Evolutionary conservation across 1,284 basidiomycete species (phyloP), one percentile per base, ranked within the genome.

Genomic region (Takashimella koratensis): DNA sequence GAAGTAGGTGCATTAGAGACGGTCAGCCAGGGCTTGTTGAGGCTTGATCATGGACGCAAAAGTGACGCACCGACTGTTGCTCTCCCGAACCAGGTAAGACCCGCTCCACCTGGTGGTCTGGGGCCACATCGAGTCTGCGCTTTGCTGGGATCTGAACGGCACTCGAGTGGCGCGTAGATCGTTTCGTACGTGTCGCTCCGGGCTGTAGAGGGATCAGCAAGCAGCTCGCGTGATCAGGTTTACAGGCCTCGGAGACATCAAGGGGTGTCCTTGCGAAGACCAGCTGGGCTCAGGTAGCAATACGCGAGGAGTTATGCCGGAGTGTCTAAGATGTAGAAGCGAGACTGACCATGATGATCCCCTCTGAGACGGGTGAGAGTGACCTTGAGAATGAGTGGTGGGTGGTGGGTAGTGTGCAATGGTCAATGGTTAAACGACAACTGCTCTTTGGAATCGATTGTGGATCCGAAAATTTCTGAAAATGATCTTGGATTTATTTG

Each of bases 131-230:
- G 45, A 62, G 63, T 16, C 52, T 16, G 20, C 62, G 59, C 49
- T 65, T 64, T 3, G 56, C 51, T 6, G 58, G 51, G 2, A 65
- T 50, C 36, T 59, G 46, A 1, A 58, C 68, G 6, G 68, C 68
- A 3, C 59, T n/a, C 4, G 54, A 52, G 52, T 70, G 66, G 19
- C 51, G 53, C 36, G 57, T 49, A 11, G 49, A 13, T 8, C 43
- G 39, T 45, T 58, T 65, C 2, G 53, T 45, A 49, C 61, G 50
- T 13, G 58, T 46, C 27, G 57, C 62, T 54, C 63, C 62, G 19
- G 67, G 67, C 67, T 70, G 55, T 3, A 4, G 16, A 42, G n/a
- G 25, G 11, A 11, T 20, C 20, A 46, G 45, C 20, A 20, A 16
- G 21, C 25, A 16, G 6, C 6, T 46, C 11, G 19, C 45, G 13